Conservation (phyloP, 441 rosid species). For the Isatis lusitanica region DNA sequence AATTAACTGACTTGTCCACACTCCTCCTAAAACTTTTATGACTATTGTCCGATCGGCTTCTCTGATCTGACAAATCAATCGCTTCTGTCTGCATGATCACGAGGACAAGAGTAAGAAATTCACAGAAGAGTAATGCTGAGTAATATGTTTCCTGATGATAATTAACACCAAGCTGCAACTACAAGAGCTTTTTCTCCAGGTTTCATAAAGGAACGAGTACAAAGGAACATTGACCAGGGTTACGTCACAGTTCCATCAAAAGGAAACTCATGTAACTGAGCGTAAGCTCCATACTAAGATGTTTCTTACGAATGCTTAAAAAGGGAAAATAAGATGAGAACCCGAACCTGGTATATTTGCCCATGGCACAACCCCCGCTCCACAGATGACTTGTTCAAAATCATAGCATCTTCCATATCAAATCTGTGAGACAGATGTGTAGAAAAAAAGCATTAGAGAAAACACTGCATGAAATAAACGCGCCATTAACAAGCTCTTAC, state of each 20-base stretch:
- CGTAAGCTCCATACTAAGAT: slow-evolving; percentile 3
- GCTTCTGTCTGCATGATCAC: slow-evolving; percentile 72
- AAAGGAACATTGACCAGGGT: not conserved
- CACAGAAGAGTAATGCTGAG: not conserved
- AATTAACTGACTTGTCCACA: slow-evolving; percentile 49
- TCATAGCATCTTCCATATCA: slow-evolving; percentile 99
- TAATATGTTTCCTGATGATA: slow-evolving; percentile 1
- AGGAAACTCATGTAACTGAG: not conserved
- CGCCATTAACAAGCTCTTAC: slow-evolving; percentile 2
- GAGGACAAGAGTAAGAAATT: slow-evolving; percentile 1
- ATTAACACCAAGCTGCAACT: not conserved
- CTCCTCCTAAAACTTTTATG: slow-evolving; percentile 59
- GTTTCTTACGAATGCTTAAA: not conserved
- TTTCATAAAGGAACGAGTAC: not conserved
- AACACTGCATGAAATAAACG: not conserved
- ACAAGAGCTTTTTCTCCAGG: not conserved
- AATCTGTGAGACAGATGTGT: slow-evolving; percentile 46
- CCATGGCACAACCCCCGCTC: slow-evolving; percentile 98
- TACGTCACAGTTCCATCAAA: slow-evolving; percentile 1
- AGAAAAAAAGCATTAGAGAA: slow-evolving; percentile 19
- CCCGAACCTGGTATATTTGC: slow-evolving; percentile 85
- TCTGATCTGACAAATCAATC: slow-evolving; percentile 67
- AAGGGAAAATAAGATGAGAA: not conserved
- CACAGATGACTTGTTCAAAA: slow-evolving; percentile 89
- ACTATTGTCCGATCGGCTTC: slow-evolving; percentile 49